Base-by-base conservation (phyloP, 176 grass and related monocot species). In the Melocanna baccifera region DNA sequence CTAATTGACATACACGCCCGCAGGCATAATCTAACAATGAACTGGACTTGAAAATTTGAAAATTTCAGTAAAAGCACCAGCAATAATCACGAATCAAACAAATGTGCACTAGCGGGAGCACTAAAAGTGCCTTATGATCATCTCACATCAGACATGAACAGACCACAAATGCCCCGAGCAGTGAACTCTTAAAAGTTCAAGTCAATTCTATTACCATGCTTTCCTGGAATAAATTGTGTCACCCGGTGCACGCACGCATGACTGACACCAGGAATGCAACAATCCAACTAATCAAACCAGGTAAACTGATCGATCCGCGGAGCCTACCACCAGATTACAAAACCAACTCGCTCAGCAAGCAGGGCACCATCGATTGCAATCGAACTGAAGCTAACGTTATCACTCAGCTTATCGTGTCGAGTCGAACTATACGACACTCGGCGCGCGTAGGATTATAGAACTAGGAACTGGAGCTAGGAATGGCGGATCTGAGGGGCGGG, bases 301-400 rank as follows among this genome's bases (percentile, higher is more conserved):
- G 36, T 16, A 45, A 82, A 9, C 43, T 20, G 25, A 5, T 65
- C 26, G 15, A 57, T 45, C 47, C 6, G 22, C 22, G 22, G 61
- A 80, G 52, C 36, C 62, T 47, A 37, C 36, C 46, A 48, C 20
- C 37, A 11, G 73, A 71, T 66, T 78, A 62, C 71, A 56, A 51
- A 82, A 71, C 57, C 46, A 90, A 55, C 69, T 74, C 15, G 57
- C 29, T 48, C 42, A 72, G 39, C 81, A 29, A 88, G 42, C 73
- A 62, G 29, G 10, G 28, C n/a, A 12, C 61, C 50, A 26, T 46
- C 30, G 28, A 41, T 77, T 18, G 36, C 46, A 25, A 67, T 72
- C 74, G 23, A 79, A 40, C 67, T 30, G 48, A 47, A 75, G 59
- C 47, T 37, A 67, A 87, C 20, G 30, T 26, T 39, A 55, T 42